Evolutionary conservation across 2,329 filamentous ascomycete genomes (phyloP).

Genomic region (Elsinoe necatrix): DNA sequence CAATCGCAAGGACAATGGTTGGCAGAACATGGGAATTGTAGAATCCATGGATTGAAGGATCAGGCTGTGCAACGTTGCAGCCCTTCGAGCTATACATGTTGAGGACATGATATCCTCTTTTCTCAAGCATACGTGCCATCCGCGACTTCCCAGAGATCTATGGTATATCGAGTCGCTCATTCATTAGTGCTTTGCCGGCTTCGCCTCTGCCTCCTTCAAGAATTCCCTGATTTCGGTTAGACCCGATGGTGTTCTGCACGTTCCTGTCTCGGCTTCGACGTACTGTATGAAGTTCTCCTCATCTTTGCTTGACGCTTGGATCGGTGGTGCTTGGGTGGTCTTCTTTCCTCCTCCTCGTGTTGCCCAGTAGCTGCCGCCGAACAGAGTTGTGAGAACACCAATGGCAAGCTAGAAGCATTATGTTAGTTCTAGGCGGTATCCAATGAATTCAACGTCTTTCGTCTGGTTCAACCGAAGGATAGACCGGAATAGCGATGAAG

Average conservation of each 20-base stretch:
- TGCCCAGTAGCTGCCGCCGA: slow-evolving; percentile 38
- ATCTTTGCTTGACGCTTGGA: slow-evolving; percentile 58
- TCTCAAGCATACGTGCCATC: neutral
- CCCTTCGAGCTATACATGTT: neutral
- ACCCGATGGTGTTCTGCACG: no score
- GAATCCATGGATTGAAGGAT: neutral
- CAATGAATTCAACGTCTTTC: no score
- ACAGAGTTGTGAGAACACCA: slow-evolving; percentile 44
- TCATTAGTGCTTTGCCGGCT: slow-evolving; percentile 34
- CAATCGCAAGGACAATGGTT: neutral
- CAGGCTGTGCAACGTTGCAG: neutral
- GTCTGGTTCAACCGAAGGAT: neutral
- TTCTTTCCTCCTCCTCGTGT: slow-evolving; percentile 41
- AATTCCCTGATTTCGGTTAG: slow-evolving; percentile 36
- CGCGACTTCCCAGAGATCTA: neutral
- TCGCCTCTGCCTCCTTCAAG: slow-evolving; percentile 42
- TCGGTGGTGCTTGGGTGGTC: slow-evolving; percentile 45
- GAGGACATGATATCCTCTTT: neutral
- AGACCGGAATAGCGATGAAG: neutral
- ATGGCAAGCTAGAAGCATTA: slow-evolving; percentile 48
- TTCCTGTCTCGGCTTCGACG: slow-evolving; percentile 23
- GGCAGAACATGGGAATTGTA: neutral
- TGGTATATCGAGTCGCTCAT: neutral
- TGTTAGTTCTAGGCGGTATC: neutral
- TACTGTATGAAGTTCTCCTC: slow-evolving; percentile 63